These are phyloP conservation scores for Xylaria sp. DNA, from an alignment of 2,329 filamentous ascomycete species.

Conservation along the genomic window DNA sequence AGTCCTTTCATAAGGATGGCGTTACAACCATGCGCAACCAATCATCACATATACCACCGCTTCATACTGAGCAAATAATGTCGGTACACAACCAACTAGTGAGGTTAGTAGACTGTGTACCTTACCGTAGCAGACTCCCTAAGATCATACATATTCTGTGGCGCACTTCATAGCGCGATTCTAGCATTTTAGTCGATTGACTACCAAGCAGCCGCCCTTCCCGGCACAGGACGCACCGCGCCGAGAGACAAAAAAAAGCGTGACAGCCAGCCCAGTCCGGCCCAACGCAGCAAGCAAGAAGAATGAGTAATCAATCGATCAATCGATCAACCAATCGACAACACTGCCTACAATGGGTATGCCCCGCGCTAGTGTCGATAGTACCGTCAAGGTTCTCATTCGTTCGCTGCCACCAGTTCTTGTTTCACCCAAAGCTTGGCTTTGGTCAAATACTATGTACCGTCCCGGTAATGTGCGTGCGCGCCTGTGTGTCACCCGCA, in stretches of 20 bases:
- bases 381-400: slow-evolving; percentile 19
- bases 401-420: not conserved
- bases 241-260: too few relatives aligned
- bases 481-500: too few relatives aligned
- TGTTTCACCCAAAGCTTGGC: not conserved
- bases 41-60: too few relatives aligned
- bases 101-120: not conserved
- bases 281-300: too few relatives aligned
- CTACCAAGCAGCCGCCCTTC: not conserved
- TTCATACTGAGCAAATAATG: too few relatives aligned
- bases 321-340: too few relatives aligned
- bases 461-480: too few relatives aligned
- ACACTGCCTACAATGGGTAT: too few relatives aligned
- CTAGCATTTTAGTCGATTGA: not conserved
- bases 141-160: not conserved
- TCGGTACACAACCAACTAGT: not conserved
- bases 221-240: not conserved
- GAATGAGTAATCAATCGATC: too few relatives aligned
- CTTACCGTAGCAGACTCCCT: too few relatives aligned
- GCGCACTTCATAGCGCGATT: not conserved
- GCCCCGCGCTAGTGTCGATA: not conserved
- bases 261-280: too few relatives aligned
- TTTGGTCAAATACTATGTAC: too few relatives aligned
- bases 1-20: not conserved
- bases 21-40: not conserved